Conservation (phyloP, 768 basidiomycete genomes). For the Strobilomyces confusus region DNA sequence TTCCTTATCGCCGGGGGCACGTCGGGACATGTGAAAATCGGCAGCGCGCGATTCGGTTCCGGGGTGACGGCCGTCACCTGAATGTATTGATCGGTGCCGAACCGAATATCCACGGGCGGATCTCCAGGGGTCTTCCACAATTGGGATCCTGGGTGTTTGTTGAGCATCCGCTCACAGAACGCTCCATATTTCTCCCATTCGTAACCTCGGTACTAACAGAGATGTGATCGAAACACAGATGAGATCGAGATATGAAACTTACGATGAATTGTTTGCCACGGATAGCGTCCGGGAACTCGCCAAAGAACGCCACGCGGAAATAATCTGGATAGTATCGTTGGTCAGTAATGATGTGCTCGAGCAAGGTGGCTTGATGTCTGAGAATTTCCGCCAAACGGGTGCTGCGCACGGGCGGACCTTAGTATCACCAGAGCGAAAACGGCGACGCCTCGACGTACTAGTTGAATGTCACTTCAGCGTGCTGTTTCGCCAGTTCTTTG, state of each 20-base stretch:
- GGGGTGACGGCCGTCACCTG: slow-evolving; percentile 85
- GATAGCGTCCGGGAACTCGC: slow-evolving; percentile 82
- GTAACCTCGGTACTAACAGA: slow-evolving; percentile 78
- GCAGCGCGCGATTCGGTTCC: slow-evolving; percentile 71
- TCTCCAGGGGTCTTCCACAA: slow-evolving; percentile 70
- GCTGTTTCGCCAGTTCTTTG: slow-evolving; percentile 86
- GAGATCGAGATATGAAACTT: slow-evolving; percentile 19
- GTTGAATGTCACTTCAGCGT: slow-evolving; percentile 86
- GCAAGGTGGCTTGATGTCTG: slow-evolving; percentile 78
- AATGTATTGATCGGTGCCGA: slow-evolving; percentile 77
- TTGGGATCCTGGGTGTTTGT: slow-evolving; percentile 84
- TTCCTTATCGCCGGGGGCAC: slow-evolving; percentile 74
- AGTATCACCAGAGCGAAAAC: not conserved
- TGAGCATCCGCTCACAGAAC: slow-evolving; percentile 88
- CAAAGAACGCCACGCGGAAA: slow-evolving; percentile 91
- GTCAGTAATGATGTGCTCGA: slow-evolving; percentile 81
- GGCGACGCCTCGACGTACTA: slow-evolving; percentile 50
- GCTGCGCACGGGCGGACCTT: slow-evolving; percentile 36
- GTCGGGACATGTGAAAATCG: slow-evolving; percentile 83
- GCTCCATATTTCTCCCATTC: slow-evolving; percentile 93
- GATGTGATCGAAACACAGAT: not conserved
- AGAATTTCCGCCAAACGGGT: slow-evolving; percentile 81
- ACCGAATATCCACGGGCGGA: slow-evolving; percentile 76
- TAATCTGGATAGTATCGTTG: slow-evolving; percentile 89
- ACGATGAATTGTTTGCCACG: slow-evolving; percentile 91